Evolutionary conservation across 176 grass and related monocot genomes (phyloP).

Genomic region (Oropetium thomaeum): DNA sequence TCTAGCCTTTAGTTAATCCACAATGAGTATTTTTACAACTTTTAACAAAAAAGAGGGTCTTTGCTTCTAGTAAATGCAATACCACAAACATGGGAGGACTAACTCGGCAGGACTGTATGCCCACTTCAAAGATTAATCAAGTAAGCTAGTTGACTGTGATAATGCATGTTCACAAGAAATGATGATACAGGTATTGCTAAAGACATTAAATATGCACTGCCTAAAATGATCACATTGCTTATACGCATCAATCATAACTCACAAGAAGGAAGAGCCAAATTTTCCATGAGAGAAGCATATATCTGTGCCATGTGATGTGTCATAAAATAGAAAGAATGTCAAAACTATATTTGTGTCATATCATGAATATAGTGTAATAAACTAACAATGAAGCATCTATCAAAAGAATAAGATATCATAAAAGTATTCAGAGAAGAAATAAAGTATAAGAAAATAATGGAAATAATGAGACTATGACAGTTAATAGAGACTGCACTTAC

Average conservation of each 20-base stretch:
- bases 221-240: background rate
- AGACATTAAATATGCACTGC: background rate
- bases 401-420: background rate
- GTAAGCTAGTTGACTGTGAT: background rate
- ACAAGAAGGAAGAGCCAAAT: background rate
- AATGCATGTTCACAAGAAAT: constrained; percentile 17
- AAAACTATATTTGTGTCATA: background rate
- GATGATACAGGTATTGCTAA: background rate
- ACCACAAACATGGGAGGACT: background rate
- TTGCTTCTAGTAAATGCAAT: background rate
- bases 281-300: background rate
- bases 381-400: background rate
- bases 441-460: background rate
- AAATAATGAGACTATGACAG: background rate
- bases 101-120: background rate
- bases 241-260: background rate
- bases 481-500: constrained; percentile 42
- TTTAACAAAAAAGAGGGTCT: constrained; percentile 14
- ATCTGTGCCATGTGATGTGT: background rate
- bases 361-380: background rate
- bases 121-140: background rate
- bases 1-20: background rate
- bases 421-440: background rate
- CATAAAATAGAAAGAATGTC: background rate
- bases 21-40: background rate